Base-by-base conservation (phyloP, 805 yeast species). In the Pachysolen tannophilus region DNA sequence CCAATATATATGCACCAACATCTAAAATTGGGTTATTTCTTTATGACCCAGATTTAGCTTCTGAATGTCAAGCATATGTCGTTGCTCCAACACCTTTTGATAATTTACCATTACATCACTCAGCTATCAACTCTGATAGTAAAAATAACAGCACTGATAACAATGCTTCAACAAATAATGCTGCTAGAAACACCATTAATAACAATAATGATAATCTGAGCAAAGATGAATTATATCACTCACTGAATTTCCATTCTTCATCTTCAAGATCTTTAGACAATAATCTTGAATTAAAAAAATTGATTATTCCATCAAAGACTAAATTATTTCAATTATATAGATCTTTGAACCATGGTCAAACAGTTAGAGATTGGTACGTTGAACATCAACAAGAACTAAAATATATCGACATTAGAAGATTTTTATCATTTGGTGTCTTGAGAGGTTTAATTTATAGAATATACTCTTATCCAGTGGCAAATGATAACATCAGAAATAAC, bases 1-100 rank as follows among this genome's bases (percentile, higher is more conserved):
- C 78, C 31, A 90, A 86, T 56, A 75, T 79, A 17, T 92, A 92
- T 59, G 92, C 96, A 0, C 85, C 95, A 16, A 85, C 97, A 0
- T 78, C 92, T 24, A 70, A 73, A 29, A 72, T 92, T 17, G 75
- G 82, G 0, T 56, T 64, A 23, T 84, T 94, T 44, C 63, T 85
- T 31, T 70, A 71, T 28, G 82, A 78, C 43, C 60, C 67, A 6
- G 63, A 68, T 1, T 65, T 90, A 68, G 83, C 87, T 8, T 69
- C 72, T 8, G 94, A 87, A 46, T 90, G 97, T 53, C 94, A 84
- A 51, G 74, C 79, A 1, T 92, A 86, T 48, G 88, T 87, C 2
- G 66, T 75, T 31, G 56, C 74, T 26, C 46, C 65, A 23, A 52
- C 65, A 10, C 45, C 58, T 4, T 55, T 67, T 48, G 36, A 39